Evolutionary conservation across 208 protist species (phyloP).

Genomic region (Leishmania braziliensis): DNA sequence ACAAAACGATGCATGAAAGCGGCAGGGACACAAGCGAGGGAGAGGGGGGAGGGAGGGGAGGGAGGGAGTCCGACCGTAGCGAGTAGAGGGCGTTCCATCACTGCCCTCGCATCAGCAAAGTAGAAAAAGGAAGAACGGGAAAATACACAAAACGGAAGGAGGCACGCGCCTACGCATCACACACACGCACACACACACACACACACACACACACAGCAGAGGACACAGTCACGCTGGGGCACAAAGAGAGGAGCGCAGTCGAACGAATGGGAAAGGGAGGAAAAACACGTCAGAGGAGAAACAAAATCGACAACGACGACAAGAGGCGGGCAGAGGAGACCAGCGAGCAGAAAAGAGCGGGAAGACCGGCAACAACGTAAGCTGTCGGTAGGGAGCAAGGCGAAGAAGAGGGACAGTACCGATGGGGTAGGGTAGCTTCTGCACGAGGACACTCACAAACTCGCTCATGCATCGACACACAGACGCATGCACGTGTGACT

Average conservation of each 20-base stretch:
- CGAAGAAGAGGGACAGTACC: background rate
- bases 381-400: background rate
- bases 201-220: background rate
- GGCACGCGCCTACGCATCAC: background rate
- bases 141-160: background rate
- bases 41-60: background rate
- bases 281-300: background rate
- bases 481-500: background rate
- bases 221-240: background rate
- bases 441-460: background rate
- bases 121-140: background rate
- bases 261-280: background rate
- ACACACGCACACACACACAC: slow-evolving; percentile 1
- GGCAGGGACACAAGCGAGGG: background rate
- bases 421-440: background rate
- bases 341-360: background rate
- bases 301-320: background rate
- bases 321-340: background rate
- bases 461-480: background rate
- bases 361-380: background rate
- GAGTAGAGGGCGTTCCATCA: background rate
- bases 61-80: background rate
- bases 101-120: background rate
- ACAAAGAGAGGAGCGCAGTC: background rate
- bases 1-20: background rate